Base-by-base conservation (phyloP, 116 monocot genomes). In the Iris pallida region DNA sequence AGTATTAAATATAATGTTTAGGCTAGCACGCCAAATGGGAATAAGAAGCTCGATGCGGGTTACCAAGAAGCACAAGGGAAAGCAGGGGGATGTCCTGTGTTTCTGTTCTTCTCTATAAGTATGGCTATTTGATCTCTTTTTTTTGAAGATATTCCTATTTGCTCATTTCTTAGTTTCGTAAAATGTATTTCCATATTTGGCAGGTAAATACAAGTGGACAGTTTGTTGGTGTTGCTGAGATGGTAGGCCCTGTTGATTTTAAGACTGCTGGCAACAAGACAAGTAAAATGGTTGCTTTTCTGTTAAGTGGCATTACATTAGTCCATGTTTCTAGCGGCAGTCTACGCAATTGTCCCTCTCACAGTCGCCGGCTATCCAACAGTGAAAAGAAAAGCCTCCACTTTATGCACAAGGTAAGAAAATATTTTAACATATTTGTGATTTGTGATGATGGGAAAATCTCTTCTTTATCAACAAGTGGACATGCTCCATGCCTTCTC, bases 191-290 rank as follows among this genome's bases (percentile, higher is more conserved):
- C 8, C 52, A 10, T 63, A 11, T 45, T 18, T 56, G 66, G 16
- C 69, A 97, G 97, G 98, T 93, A 16, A 98, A 98, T 72, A 89
- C 90, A 5, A 92, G 92, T 65, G 90, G 93, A 0, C 98, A 98
- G 57, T 98, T 98, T 79, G 87, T 92, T 54, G 98, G 98, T 49
- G 80, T 88, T 68, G 98, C 98, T 2, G 93, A 98, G 79, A 98
- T 98, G 93, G 74, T 80, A 46, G 90, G 98, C n/a, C 85, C 77
- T 4, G 98, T 98, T 78, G 98, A 98, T 82, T 98, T 98, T 69
- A 98, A 90, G 64, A 98, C 87, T 10, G 76, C 62, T 93, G 90
- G 93, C 98, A 98, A 59, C 98, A 98, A 56, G 93, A 93, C 63
- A 98, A 90, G 76, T 98, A 93, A 93, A 93, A 76, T 78, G 98